Evolutionary conservation across 1,284 basidiomycete species (phyloP), one percentile per base, ranked within the genome.

Genomic region (Meira miltonrushii): DNA sequence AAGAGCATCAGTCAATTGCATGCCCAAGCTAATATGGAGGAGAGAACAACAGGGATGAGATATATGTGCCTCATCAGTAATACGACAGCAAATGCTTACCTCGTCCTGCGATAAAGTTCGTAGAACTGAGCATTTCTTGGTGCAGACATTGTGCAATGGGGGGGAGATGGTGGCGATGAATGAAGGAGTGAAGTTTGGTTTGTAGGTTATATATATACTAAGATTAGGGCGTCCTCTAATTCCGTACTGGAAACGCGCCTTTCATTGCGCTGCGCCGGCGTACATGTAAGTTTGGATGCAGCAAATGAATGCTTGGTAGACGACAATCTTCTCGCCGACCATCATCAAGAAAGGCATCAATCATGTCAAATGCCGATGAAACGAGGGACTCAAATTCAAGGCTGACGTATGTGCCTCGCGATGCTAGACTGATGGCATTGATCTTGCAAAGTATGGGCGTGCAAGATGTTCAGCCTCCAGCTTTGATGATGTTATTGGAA

Each of bases 1-100:
- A 70, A 98, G 86, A 65, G 94, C 92, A 82, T 98, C 94, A n/a
- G 94, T 96, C 58, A 98, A 84, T 49, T 94, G 92, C 83, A 93
- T 91, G 44, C 94, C 94, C 80, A 97, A 91, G 68, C 94, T 97
- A 59, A 25, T 23, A 33, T 46, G 23, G 28, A 38, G 28, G 0
- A 55, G 25, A 1, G 23, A 21, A 28, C 41, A 28, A 40, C 23
- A 9, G 13, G 49, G 9, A 51, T 19, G 53, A 43, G 48, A n/a
- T 15, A 49, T 2, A 13, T 19, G 19, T 2, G 15, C 17, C 15
- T 21, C 7, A 55, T 55, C 21, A 13, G 10, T 19, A 4, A 19
- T 6, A 54, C 5, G 17, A 39, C n/a, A 10, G 0, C 6, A 15
- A 43, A 17, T 17, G 23, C 59, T 57, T 47, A 61, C 59, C 55